phyloP scores from a whole-genome alignment of 2,329 filamentous ascomycete genomes.

The Diaporthe nobilis region DNA sequence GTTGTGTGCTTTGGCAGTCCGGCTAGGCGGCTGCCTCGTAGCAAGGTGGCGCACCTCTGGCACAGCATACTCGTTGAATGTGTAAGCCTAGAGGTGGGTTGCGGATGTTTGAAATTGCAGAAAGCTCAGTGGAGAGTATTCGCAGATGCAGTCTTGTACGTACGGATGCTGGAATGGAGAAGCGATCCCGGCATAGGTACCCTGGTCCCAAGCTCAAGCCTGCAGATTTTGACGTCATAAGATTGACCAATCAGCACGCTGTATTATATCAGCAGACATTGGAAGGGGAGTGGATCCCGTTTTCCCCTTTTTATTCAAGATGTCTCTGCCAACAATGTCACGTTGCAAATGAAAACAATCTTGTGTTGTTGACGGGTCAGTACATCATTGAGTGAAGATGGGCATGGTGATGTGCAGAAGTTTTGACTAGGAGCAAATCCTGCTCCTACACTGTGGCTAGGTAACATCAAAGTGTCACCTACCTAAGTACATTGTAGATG shows the following conservation, averaged over 20 bases:
- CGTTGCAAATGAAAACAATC: neutral
- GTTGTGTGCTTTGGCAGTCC: neutral
- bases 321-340: neutral
- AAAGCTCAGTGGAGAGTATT: constrained; percentile 6
- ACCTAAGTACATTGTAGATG: neutral
- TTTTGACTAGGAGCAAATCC: neutral
- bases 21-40: constrained; percentile 20
- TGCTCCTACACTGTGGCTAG: neutral
- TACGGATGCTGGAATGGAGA: neutral
- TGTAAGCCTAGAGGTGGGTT: neutral
- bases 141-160: neutral
- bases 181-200: neutral
- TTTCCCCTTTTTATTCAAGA: neutral
- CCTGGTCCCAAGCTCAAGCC: neutral
- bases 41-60: constrained; percentile 32
- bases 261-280: constrained; percentile 32
- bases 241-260: constrained; percentile 23
- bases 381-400: neutral
- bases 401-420: neutral
- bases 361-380: neutral
- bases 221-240: constrained; percentile 33
- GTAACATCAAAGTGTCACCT: neutral
- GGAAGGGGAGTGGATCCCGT: neutral
- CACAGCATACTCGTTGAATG: constrained; percentile 29
- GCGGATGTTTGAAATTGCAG: neutral